Evolutionary conservation across 768 basidiomycete genomes (phyloP).

Genomic region (Grammothele lineata): DNA sequence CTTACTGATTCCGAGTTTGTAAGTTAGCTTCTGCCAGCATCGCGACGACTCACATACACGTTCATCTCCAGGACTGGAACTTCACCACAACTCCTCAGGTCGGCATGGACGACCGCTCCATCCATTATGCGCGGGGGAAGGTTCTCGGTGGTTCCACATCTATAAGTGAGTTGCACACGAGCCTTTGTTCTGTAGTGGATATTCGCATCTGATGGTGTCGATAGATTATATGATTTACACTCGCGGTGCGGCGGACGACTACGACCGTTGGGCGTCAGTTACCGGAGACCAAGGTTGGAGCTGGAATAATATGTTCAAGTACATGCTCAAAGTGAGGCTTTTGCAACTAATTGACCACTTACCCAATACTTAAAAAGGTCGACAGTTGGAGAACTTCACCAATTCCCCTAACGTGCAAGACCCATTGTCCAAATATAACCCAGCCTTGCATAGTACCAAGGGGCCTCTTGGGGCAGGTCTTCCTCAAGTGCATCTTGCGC

Average conservation of each 20-base stretch:
- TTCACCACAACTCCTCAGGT: slow-evolving; percentile 22
- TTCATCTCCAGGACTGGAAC: slow-evolving; percentile 18
- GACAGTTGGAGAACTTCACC: neutral
- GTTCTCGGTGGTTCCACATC: slow-evolving; percentile 23
- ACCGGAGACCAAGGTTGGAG: slow-evolving; percentile 1
- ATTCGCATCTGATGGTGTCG: neutral
- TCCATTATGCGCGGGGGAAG: slow-evolving; percentile 20
- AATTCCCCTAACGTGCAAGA: neutral
- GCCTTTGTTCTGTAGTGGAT: neutral
- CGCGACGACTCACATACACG: neutral
- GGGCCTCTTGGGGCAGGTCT: neutral
- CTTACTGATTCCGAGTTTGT: neutral
- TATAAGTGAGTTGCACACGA: slow-evolving; percentile 16
- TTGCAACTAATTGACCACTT: too few species aligned
- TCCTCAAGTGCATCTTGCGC: neutral
- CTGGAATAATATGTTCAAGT: neutral
- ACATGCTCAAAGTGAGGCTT: slow-evolving; percentile 2
- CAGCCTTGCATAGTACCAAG: neutral
- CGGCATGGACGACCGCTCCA: slow-evolving; percentile 13
- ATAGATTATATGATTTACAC: neutral
- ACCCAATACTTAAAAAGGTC: too few species aligned
- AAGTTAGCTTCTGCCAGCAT: neutral
- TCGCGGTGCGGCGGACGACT: slow-evolving; percentile 2
- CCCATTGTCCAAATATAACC: neutral
- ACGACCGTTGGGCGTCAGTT: neutral